Conservation (phyloP, 805 yeast genomes). For the Candida ascalaphidarum region DNA sequence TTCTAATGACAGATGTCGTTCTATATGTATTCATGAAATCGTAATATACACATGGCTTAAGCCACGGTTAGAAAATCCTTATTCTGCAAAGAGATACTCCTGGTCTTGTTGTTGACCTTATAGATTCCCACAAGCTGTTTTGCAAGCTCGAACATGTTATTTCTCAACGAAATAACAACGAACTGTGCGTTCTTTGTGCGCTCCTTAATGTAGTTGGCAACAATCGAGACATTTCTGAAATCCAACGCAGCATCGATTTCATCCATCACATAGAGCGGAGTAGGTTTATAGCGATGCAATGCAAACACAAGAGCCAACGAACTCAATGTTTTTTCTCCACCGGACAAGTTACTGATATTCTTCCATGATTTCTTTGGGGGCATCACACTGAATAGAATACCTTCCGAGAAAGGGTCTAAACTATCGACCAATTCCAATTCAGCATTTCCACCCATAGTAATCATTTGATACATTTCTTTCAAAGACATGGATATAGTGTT, state of each 20-base stretch:
- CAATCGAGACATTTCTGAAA: constrained; percentile 93
- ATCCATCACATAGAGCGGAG: constrained; percentile 97
- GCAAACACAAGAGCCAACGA: constrained; percentile 96
- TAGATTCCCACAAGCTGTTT: constrained; percentile 92
- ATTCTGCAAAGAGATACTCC: constrained; percentile 71
- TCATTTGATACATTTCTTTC: constrained; percentile 97
- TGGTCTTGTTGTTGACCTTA: constrained; percentile 86
- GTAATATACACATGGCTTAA: no score
- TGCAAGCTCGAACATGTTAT: constrained; percentile 96
- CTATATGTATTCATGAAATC: no score
- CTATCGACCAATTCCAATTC: constrained; percentile 93
- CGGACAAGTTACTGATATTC: constrained; percentile 88
- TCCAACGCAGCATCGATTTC: constrained; percentile 98
- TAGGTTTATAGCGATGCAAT: constrained; percentile 89
- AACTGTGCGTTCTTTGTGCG: constrained; percentile 95
- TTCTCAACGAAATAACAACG: constrained; percentile 87
- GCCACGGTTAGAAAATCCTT: constrained; percentile 31
- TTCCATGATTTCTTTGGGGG: constrained; percentile 99
- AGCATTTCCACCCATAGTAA: constrained; percentile 99
- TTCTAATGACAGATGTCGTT: no score
- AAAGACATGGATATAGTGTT: constrained; percentile 75
- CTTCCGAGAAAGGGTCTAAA: constrained; percentile 96
- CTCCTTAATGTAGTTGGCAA: constrained; percentile 93
- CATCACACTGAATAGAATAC: constrained; percentile 94
- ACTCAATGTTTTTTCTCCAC: constrained; percentile 95